phyloP scores from a whole-genome alignment of 1,139 yeast genomes.

The Kodamaea sp. region DNA sequence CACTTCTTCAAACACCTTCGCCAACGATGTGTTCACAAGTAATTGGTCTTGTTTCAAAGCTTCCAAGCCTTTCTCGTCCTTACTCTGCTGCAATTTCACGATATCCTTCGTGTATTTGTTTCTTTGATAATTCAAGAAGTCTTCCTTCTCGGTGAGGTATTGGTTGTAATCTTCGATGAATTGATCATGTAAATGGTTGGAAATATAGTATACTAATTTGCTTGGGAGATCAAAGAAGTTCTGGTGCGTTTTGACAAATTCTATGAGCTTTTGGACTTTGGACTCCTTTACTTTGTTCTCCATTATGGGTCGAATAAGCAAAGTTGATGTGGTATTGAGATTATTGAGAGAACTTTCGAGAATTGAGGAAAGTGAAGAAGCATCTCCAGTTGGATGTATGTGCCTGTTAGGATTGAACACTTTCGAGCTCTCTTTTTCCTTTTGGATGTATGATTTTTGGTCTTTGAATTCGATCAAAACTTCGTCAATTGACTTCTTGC shows the following conservation, averaged over 20 bases:
- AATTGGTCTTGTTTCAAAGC: slow-evolving; percentile 29
- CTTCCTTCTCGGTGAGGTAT: slow-evolving; percentile 41
- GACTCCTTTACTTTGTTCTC: slow-evolving; percentile 62
- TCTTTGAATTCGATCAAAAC: slow-evolving; percentile 35
- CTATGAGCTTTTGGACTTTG: slow-evolving; percentile 60
- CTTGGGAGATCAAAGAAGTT: slow-evolving; percentile 75
- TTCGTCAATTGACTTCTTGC: slow-evolving; percentile 59
- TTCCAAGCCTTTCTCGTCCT: slow-evolving; percentile 17
- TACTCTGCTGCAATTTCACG: slow-evolving; percentile 15
- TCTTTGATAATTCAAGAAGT: slow-evolving; percentile 18
- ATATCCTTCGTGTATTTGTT: slow-evolving; percentile 17
- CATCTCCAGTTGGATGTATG: slow-evolving; percentile 21
- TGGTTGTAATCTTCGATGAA: slow-evolving; percentile 69
- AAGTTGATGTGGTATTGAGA: slow-evolving; percentile 59
- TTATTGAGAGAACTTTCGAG: slow-evolving; percentile 48
- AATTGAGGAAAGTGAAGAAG: slow-evolving; percentile 30
- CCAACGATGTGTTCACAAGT: slow-evolving; percentile 27
- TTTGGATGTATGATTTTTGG: slow-evolving; percentile 39
- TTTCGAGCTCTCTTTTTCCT: slow-evolving; percentile 36
- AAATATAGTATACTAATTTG: slow-evolving; percentile 52
- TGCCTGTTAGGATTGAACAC: slow-evolving; percentile 42
- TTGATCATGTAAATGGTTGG: slow-evolving; percentile 65
- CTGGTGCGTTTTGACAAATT: slow-evolving; percentile 61
- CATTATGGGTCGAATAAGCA: slow-evolving; percentile 74
- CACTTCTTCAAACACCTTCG: slow-evolving; percentile 65